Evolutionary conservation across 2,329 filamentous ascomycete genomes (phyloP).

Genomic region (Claviceps sp.): DNA sequence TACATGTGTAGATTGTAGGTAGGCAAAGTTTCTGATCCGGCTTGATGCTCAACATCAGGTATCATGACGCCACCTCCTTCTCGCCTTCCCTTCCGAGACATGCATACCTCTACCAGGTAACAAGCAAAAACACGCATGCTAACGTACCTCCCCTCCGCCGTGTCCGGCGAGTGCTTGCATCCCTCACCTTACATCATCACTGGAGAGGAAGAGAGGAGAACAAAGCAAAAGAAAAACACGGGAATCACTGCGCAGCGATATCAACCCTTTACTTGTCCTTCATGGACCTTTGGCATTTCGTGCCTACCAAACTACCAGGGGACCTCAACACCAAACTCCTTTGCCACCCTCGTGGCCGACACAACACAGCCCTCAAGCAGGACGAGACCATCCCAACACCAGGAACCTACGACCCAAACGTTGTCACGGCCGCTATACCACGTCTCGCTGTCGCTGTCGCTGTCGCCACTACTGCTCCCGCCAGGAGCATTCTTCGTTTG

Average conservation of each 20-base stretch:
- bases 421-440: constrained; percentile 41
- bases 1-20: too few species aligned
- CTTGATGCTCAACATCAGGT: too few species aligned
- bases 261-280: background rate
- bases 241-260: background rate
- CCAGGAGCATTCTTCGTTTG: background rate
- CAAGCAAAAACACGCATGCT: too few species aligned
- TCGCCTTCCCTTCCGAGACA: background rate
- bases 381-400: constrained; percentile 55
- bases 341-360: constrained; percentile 42
- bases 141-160: too few species aligned
- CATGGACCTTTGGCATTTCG: background rate
- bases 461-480: background rate
- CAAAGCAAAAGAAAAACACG: background rate
- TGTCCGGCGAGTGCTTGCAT: too few species aligned
- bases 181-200: too few species aligned
- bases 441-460: background rate
- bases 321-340: constrained; percentile 33
- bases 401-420: constrained; percentile 43
- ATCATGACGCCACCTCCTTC: background rate
- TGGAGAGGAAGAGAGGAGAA: too few species aligned
- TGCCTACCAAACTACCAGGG: background rate
- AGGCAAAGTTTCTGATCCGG: background rate
- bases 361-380: constrained; percentile 46
- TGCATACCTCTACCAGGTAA: background rate